These are phyloP conservation scores for Arachis stenosperma DNA, from an alignment of 306 rosid species.

Conservation along the genomic window DNA sequence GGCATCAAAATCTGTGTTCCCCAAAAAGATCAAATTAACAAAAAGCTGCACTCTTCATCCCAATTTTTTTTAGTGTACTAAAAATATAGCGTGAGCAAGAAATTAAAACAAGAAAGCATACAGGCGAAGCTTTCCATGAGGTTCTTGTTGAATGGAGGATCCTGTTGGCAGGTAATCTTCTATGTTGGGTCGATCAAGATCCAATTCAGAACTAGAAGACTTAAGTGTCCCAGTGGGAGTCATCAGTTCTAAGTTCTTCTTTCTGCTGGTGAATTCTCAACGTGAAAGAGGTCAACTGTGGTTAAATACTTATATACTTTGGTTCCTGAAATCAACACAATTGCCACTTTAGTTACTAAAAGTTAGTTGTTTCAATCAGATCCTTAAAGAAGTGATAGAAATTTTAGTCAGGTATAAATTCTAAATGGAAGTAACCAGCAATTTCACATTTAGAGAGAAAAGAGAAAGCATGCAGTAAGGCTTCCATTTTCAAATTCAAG, in stretches of 20 bases:
- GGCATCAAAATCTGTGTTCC: slow-evolving; percentile 6
- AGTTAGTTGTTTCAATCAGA: slow-evolving; percentile 5
- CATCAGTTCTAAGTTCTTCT: slow-evolving; percentile 40
- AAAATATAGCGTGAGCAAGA: slow-evolving; percentile 14
- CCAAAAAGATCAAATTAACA: slow-evolving; percentile 10
- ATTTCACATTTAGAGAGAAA: background rate
- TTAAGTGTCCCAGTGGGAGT: slow-evolving; percentile 47
- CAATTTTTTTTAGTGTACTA: slow-evolving; percentile 4
- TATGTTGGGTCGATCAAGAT: slow-evolving; percentile 87
- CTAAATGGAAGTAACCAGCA: slow-evolving; percentile 10
- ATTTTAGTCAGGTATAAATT: slow-evolving; percentile 19
- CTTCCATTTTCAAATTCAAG: background rate
- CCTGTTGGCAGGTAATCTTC: slow-evolving; percentile 97
- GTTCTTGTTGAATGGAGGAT: slow-evolving; percentile 79
- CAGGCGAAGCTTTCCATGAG: slow-evolving; percentile 79
- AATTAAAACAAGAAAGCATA: slow-evolving; percentile 40
- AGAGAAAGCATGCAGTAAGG: background rate
- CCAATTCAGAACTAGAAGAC: slow-evolving; percentile 81
- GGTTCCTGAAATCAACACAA: slow-evolving; percentile 26
- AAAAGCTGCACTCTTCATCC: slow-evolving; percentile 4
- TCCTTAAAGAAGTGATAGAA: slow-evolving; percentile 10
- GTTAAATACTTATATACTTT: slow-evolving; percentile 4
- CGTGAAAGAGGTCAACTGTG: background rate
- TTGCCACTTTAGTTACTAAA: slow-evolving; percentile 19
- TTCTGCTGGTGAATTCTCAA: slow-evolving; percentile 34